A percentile compares a stretch with the other conserved stretches of the same genome.
phyloP scores from a whole-genome alignment of 257 asterid species.

The Solanum chmielewskii region DNA sequence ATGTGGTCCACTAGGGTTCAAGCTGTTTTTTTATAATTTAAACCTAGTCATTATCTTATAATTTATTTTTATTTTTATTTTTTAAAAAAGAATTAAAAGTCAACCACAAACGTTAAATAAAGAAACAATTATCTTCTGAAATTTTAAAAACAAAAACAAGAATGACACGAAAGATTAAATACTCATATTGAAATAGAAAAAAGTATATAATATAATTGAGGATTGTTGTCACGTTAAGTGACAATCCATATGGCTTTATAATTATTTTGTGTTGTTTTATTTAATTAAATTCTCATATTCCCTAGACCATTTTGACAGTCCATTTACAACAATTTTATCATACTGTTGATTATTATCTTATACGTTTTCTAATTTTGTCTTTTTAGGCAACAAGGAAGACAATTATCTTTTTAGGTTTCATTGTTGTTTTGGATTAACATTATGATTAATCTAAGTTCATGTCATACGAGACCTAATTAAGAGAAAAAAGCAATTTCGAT shows the following conservation, averaged over 20 bases:
- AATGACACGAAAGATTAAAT: background rate
- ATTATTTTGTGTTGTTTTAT: background rate
- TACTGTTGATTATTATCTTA: background rate
- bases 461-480: rapidly evolving
- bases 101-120: background rate
- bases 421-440: background rate
- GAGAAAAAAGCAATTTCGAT: no score
- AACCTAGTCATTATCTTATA: background rate
- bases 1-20: background rate
- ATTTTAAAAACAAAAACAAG: background rate
- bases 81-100: background rate
- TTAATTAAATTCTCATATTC: background rate
- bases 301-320: background rate
- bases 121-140: background rate
- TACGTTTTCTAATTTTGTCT: background rate
- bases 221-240: background rate
- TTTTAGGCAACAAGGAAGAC: background rate
- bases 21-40: background rate
- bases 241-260: background rate
- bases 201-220: background rate
- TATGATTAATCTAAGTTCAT: rapidly evolving
- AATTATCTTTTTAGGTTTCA: background rate
- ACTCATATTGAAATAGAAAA: background rate
- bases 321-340: background rate
- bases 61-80: background rate